phyloP scores from a whole-genome alignment of 805 yeast genomes.

The Candida sanyiensis region DNA sequence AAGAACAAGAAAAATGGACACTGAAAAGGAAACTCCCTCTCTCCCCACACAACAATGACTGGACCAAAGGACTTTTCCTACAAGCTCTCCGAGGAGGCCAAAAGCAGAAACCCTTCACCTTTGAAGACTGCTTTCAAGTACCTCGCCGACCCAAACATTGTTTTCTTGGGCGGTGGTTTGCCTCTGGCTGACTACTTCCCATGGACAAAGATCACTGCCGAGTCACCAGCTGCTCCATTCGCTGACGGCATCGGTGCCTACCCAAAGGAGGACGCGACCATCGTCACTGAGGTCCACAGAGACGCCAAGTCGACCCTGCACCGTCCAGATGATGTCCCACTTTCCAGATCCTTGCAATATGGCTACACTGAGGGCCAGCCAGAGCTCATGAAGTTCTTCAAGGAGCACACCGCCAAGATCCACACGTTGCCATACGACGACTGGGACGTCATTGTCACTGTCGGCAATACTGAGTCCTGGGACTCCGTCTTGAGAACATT shows the following conservation, averaged over 20 bases:
- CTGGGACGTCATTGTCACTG: conserved; percentile 68
- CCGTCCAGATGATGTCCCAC: conserved; percentile 56
- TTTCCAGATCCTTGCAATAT: conserved; percentile 85
- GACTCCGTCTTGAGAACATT: conserved; percentile 78
- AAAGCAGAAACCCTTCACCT: conserved; percentile 68
- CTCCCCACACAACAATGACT: no score
- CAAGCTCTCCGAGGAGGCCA: conserved; percentile 72
- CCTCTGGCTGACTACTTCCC: conserved; percentile 92
- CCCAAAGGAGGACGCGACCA: conserved; percentile 35
- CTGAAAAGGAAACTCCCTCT: no score
- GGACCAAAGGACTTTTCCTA: conserved; percentile 69
- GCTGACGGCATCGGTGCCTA: conserved; percentile 67
- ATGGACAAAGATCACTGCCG: conserved; percentile 67
- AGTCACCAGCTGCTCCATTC: conserved; percentile 78
- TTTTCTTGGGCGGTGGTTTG: conserved; percentile 92
- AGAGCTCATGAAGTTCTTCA: conserved; percentile 60
- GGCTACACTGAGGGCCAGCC: conserved; percentile 81
- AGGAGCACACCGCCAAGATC: conserved; percentile 62
- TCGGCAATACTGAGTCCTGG: conserved; percentile 90
- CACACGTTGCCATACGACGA: conserved; percentile 46
- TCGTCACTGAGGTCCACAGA: conserved; percentile 34
- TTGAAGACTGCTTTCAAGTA: conserved; percentile 81
- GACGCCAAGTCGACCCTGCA: conserved; percentile 30
- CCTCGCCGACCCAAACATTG: conserved; percentile 65
- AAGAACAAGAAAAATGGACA: no score